Evolutionary conservation across 2,329 filamentous ascomycete species (phyloP).

Genomic region (Fusarium redolens): DNA sequence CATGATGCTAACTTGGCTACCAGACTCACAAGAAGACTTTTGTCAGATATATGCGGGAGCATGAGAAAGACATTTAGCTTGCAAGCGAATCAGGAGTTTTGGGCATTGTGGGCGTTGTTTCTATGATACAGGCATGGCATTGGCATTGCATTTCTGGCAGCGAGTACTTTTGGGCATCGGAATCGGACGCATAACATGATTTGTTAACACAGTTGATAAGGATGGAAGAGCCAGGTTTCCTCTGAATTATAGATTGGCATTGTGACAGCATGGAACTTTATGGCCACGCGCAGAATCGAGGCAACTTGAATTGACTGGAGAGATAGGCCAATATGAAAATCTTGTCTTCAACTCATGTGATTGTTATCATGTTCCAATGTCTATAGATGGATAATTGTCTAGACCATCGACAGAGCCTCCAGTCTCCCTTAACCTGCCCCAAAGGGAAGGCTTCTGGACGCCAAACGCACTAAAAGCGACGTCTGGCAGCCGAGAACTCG

Average conservation of each 20-base stretch:
- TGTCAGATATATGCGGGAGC: slow-evolving; percentile 90
- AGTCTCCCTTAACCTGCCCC: slow-evolving; percentile 34
- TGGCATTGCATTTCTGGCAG: slow-evolving; percentile 25
- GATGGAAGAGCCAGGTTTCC: slow-evolving; percentile 2
- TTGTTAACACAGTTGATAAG: slow-evolving; percentile 7
- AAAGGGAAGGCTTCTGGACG: slow-evolving; percentile 38
- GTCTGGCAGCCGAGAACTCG: slow-evolving; percentile 9
- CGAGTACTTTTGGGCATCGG: slow-evolving; percentile 24
- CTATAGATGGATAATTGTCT: background rate
- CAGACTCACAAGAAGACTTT: slow-evolving; percentile 96
- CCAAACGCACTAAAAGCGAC: background rate
- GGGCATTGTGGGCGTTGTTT: slow-evolving; percentile 16
- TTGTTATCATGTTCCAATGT: background rate
- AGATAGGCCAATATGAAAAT: background rate
- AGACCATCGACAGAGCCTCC: background rate
- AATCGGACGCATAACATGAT: background rate
- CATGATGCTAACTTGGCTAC: slow-evolving; percentile 19
- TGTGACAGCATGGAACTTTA: slow-evolving; percentile 8
- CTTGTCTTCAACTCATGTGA: background rate
- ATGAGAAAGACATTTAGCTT: slow-evolving; percentile 66
- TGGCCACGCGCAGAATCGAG: background rate
- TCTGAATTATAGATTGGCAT: background rate
- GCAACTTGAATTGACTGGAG: background rate
- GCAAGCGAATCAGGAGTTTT: slow-evolving; percentile 8
- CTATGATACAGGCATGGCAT: slow-evolving; percentile 24